phyloP scores from a whole-genome alignment of 345 rosid genomes.

The Ailanthus altissimus region DNA sequence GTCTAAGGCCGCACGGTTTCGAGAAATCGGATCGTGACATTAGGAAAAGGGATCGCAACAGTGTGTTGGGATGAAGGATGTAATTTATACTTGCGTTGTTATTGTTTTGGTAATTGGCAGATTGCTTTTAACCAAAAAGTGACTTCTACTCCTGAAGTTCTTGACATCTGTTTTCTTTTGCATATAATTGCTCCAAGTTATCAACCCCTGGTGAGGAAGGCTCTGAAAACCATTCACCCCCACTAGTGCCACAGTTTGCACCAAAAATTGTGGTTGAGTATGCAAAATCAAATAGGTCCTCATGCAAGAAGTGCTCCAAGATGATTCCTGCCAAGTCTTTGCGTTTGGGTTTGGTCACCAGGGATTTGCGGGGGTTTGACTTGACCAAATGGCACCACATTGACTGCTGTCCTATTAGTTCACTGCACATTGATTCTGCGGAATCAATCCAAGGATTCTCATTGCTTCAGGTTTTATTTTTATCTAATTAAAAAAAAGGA shows the following conservation, averaged over 20 bases:
- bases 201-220: constrained; percentile 39
- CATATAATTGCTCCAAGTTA: constrained; percentile 31
- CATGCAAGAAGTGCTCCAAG: constrained; percentile 71
- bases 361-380: constrained; percentile 71
- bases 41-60: too few relatives aligned
- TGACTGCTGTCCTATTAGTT: constrained; percentile 50
- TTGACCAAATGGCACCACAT: constrained; percentile 81
- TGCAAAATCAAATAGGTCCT: constrained; percentile 79
- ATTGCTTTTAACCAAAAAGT: not conserved
- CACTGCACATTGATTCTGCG: constrained; percentile 37
- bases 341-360: constrained; percentile 58
- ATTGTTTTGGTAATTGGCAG: not conserved
- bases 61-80: not conserved
- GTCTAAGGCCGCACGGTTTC: too few relatives aligned
- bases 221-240: constrained; percentile 33
- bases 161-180: constrained; percentile 5
- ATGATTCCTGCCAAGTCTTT: constrained; percentile 50
- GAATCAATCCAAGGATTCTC: constrained; percentile 62
- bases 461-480: constrained; percentile 50
- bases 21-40: too few relatives aligned
- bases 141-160: not conserved
- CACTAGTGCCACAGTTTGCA: not conserved
- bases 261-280: constrained; percentile 64
- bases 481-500: not conserved
- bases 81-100: not conserved